Base-by-base conservation (phyloP, 345 rosid genomes). In the Murraya paniculata region DNA sequence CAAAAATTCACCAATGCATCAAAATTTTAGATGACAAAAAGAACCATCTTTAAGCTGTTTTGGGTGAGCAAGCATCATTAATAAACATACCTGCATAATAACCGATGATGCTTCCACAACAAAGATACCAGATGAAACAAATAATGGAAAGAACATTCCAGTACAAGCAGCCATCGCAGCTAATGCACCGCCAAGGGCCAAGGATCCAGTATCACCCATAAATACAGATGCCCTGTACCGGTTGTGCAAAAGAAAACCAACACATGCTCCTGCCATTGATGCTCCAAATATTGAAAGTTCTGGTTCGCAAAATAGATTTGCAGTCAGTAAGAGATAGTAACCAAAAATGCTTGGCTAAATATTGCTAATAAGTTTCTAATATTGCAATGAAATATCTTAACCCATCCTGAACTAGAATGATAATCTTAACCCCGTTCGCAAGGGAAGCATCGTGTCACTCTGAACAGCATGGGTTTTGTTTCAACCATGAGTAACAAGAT, bases 91-190 rank as follows among this genome's bases (percentile, higher is more conserved):
- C 97, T 93, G 99, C 81, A 90, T 60, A 13, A 90, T 58, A 71
- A 92, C 86, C 25, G 93, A 88, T 64, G 87, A 81, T 56, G 86
- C 87, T 87, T 95, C 98, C 75, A 90, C 65, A 72, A 92, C 68
- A 39, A 91, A 90, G 73, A 95, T 85, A 66, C 98, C 97, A 30
- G 95, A 93, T 1, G 98, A 85, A 80, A 92, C 87, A 84, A 92
- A 81, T 61, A 95, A 87, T 19, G 99, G 98, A 30, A 95, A 85
- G 83, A 93, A 93, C 98, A 95, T 93, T 87, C 99, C 97, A 2
- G 94, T 89, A 81, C 92, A 90, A 72, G 97, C 92, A 82, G 99
- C 98, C 99, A 95, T 92, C 74, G 99, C 89, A 79, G 98, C 98
- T 76, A 95, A 86, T 48, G 93, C 99, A 66, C 93, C 98, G 75